A percentile compares a stretch with the other conserved stretches of the same genome.
phyloP scores from a whole-genome alignment of 1,284 basidiomycete genomes.

The Chalciporus sp. region DNA sequence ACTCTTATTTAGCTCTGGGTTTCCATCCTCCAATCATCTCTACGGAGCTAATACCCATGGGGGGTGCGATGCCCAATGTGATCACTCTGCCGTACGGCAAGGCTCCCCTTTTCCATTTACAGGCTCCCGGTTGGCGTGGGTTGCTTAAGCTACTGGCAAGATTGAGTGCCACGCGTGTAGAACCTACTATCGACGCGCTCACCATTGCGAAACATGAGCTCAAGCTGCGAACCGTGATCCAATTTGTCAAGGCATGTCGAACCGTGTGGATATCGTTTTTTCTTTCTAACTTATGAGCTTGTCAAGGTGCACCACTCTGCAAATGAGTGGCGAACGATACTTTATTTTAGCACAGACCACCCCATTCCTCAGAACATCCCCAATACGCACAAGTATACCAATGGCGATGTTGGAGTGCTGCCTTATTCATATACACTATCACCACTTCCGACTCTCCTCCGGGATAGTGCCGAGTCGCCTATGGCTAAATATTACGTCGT shows the following conservation, averaged over 20 bases:
- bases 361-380: slow-evolving; percentile 51
- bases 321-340: slow-evolving; percentile 66
- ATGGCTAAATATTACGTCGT: slow-evolving; percentile 72
- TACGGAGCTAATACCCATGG: slow-evolving; percentile 47
- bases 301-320: slow-evolving; percentile 59
- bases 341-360: slow-evolving; percentile 76
- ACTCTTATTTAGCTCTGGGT: slow-evolving; percentile 54
- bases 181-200: slow-evolving; percentile 68
- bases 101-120: slow-evolving; percentile 67
- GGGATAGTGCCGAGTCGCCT: slow-evolving; percentile 59
- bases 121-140: slow-evolving; percentile 71
- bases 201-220: slow-evolving; percentile 57
- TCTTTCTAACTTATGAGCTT: slow-evolving; percentile 5
- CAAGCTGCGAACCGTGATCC: slow-evolving; percentile 69
- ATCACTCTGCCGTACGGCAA: slow-evolving; percentile 70
- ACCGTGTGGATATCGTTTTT: not conserved
- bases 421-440: slow-evolving; percentile 72
- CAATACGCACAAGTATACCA: slow-evolving; percentile 50
- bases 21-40: slow-evolving; percentile 62
- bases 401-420: slow-evolving; percentile 59
- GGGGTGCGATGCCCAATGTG: slow-evolving; percentile 63
- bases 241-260: slow-evolving; percentile 65
- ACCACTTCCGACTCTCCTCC: slow-evolving; percentile 58
- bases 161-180: slow-evolving; percentile 65
- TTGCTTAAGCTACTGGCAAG: slow-evolving; percentile 72